Evolutionary conservation across 495 filamentous ascomycete species (phyloP).

Genomic region (Podospora sp.): DNA sequence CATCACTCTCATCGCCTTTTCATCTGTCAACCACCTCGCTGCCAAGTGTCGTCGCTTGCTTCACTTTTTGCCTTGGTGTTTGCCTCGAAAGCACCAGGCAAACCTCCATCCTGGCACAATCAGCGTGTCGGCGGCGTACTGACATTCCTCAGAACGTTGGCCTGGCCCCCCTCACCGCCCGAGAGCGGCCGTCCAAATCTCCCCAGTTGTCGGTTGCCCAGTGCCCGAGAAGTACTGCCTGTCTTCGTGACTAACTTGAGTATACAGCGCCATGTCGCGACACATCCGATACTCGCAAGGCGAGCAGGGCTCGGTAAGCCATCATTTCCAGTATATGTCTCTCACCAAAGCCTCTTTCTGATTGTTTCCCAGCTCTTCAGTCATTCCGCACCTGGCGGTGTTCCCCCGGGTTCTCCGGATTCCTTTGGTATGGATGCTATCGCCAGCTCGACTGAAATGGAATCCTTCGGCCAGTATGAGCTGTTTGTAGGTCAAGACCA

Average conservation of each 20-base stretch:
- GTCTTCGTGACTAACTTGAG: conserved; percentile 2
- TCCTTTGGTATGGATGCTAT: conserved; percentile 16
- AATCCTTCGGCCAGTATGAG: conserved; percentile 8
- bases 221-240: background rate
- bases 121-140: background rate
- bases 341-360: background rate
- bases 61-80: background rate
- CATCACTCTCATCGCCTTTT: background rate
- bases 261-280: conserved; percentile 6
- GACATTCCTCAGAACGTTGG: background rate
- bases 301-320: conserved; percentile 20
- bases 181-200: background rate
- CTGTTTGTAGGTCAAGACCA: background rate
- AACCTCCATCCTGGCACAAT: background rate
- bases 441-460: conserved; percentile 1
- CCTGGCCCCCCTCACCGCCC: background rate
- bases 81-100: background rate
- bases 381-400: conserved; percentile 7
- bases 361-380: conserved; percentile 12
- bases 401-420: conserved; percentile 19
- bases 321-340: background rate
- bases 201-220: background rate
- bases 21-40: background rate
- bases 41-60: background rate
- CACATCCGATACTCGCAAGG: conserved; percentile 14